phyloP scores from a whole-genome alignment of 805 yeast species.

The Komagataella pastoris region DNA sequence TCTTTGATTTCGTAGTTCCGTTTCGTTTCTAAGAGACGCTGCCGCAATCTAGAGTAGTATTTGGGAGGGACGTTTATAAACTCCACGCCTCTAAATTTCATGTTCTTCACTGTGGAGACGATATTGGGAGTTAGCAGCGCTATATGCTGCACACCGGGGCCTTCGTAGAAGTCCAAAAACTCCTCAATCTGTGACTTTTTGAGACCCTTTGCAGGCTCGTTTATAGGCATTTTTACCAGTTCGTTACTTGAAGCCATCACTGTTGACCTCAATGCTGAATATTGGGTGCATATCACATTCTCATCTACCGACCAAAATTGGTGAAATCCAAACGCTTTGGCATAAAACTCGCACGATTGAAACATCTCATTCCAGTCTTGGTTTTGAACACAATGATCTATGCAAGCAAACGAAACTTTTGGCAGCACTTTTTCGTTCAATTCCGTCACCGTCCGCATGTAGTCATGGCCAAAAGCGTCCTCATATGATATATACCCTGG shows the following conservation, averaged over 20 bases:
- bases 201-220: constrained; percentile 66
- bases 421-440: constrained; percentile 13
- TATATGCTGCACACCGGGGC: constrained; percentile 79
- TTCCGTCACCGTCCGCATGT: background rate
- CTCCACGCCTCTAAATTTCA: constrained; percentile 53
- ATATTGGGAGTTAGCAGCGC: constrained; percentile 59
- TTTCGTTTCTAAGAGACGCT: constrained; percentile 30
- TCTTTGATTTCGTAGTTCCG: constrained; percentile 31
- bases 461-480: constrained; percentile 2
- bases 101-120: constrained; percentile 33
- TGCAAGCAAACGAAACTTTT: constrained; percentile 23
- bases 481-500: constrained; percentile 28
- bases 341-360: constrained; percentile 43
- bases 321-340: constrained; percentile 56
- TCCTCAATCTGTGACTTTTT: constrained; percentile 73
- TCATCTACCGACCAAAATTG: constrained; percentile 82
- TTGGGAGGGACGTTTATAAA: constrained; percentile 46
- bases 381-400: constrained; percentile 80
- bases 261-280: constrained; percentile 55
- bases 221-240: constrained; percentile 64
- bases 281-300: constrained; percentile 53
- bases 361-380: constrained; percentile 59
- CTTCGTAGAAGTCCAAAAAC: constrained; percentile 58
- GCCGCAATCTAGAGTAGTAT: constrained; percentile 41
- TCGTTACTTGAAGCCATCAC: constrained; percentile 67